These are phyloP conservation scores for Boletus vinaceobasis DNA, from an alignment of 768 basidiomycete genomes.

Conservation along the genomic window DNA sequence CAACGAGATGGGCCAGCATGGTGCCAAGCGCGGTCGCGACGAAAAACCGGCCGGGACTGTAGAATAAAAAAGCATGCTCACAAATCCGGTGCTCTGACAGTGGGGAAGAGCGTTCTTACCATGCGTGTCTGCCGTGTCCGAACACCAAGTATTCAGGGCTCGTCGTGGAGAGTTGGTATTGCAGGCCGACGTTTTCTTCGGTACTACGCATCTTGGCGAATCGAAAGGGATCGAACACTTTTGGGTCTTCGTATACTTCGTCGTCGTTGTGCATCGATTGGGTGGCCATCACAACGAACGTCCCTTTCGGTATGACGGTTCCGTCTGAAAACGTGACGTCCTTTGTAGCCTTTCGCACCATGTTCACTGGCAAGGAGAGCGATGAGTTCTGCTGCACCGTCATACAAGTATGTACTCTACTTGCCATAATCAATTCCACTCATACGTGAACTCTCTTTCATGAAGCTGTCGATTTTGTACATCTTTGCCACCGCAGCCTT, in stretches of 20 bases:
- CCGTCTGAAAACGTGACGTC: slow-evolving; percentile 34
- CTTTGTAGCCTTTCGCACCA: slow-evolving; percentile 11
- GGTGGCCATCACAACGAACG: slow-evolving; percentile 23
- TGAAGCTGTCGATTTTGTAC: slow-evolving; percentile 19
- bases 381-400: too few relatives aligned
- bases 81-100: background rate
- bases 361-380: background rate
- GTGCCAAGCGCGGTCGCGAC: slow-evolving; percentile 3
- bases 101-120: background rate
- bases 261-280: slow-evolving; percentile 22
- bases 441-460: slow-evolving; percentile 23
- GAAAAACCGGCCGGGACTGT: slow-evolving; percentile 18
- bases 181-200: slow-evolving; percentile 28
- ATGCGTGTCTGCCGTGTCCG: slow-evolving; percentile 27
- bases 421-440: slow-evolving; percentile 33
- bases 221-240: slow-evolving; percentile 28
- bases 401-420: too few relatives aligned
- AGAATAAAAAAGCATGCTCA: background rate
- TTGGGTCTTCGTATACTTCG: slow-evolving; percentile 32
- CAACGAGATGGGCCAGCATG: slow-evolving; percentile 17
- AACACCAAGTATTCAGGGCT: slow-evolving; percentile 36
- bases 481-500: slow-evolving; percentile 14
- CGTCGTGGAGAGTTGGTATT: slow-evolving; percentile 35
- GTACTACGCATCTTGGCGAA: slow-evolving; percentile 38
- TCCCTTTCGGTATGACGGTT: slow-evolving; percentile 34